These are phyloP conservation scores for Inga laurina DNA, from an alignment of 306 rosid genomes.

Conservation along the genomic window DNA sequence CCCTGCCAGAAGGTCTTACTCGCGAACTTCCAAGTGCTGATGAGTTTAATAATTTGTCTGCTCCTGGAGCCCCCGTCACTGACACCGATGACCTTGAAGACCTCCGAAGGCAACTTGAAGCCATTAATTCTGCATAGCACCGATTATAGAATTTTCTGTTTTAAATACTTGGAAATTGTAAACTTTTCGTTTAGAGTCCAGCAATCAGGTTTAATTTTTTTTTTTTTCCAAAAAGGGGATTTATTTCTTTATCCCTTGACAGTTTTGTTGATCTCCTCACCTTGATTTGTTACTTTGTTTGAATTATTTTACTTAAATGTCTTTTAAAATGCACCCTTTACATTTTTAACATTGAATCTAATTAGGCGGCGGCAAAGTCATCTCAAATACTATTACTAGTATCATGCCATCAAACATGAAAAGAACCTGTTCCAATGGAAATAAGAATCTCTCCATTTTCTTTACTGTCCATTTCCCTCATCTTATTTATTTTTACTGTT, in stretches of 20 bases:
- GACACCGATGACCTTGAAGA: slow-evolving; percentile 79
- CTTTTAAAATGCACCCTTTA: neutral
- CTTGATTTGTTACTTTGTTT: slow-evolving; percentile 4
- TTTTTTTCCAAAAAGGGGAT: neutral
- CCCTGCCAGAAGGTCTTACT: slow-evolving; percentile 86
- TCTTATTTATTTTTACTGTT: no score
- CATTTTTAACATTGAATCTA: neutral
- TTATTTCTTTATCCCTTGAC: slow-evolving; percentile 4
- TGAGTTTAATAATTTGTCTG: slow-evolving; percentile 37
- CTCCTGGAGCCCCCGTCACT: slow-evolving; percentile 36
- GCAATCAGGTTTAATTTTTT: neutral
- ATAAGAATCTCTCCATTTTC: no score
- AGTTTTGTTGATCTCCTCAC: slow-evolving; percentile 18
- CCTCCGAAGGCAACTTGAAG: slow-evolving; percentile 80
- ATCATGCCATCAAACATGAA: neutral
- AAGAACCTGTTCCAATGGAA: neutral
- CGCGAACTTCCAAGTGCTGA: slow-evolving; percentile 93
- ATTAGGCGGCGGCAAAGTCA: neutral
- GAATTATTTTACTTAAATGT: neutral
- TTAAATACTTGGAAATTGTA: neutral
- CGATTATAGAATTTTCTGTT: neutral
- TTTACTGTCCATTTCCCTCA: no score
- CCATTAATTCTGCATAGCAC: slow-evolving; percentile 65
- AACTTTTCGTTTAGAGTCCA: neutral
- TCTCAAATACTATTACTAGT: neutral